Conservation (phyloP, 1,284 basidiomycete species). For the Apiotrichum domesticum region DNA sequence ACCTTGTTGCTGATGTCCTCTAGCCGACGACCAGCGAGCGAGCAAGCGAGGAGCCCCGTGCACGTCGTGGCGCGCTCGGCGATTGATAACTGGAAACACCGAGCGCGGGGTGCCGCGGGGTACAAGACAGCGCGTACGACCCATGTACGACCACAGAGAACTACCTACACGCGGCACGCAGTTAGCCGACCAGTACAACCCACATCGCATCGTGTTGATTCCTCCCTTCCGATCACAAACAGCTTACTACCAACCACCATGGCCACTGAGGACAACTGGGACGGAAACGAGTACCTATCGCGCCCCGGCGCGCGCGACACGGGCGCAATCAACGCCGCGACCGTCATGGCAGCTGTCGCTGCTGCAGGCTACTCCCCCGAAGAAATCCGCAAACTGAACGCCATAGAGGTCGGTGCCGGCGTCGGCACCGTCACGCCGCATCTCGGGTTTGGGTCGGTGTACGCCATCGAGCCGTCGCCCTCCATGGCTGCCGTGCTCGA, state of each 20-base stretch:
- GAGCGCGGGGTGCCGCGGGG: no score
- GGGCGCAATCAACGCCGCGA: constrained; percentile 12
- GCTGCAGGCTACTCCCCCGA: constrained; percentile 12
- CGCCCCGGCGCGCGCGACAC: constrained; percentile 21
- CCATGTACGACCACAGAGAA: no score
- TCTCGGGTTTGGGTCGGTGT: constrained; percentile 26
- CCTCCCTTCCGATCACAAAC: no score
- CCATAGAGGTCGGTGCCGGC: constrained; percentile 37
- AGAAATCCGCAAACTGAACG: constrained; percentile 10
- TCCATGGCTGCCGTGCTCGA: constrained; percentile 29
- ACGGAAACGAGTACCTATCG: constrained; percentile 28
- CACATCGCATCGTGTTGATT: no score
- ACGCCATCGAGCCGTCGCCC: constrained; percentile 31
- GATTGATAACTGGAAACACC: no score
- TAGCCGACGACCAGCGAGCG: no score
- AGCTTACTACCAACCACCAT: background rate
- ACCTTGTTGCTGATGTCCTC: no score
- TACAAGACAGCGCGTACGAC: no score
- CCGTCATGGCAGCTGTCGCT: constrained; percentile 19
- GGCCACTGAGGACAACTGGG: constrained; percentile 24
- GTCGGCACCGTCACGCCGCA: constrained; percentile 32
- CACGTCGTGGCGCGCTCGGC: no score
- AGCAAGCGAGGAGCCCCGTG: no score
- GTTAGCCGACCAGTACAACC: no score
- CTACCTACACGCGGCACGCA: no score